Evolutionary conservation across 768 basidiomycete genomes (phyloP).

Genomic region (Holtermanniella nyarrowii): DNA sequence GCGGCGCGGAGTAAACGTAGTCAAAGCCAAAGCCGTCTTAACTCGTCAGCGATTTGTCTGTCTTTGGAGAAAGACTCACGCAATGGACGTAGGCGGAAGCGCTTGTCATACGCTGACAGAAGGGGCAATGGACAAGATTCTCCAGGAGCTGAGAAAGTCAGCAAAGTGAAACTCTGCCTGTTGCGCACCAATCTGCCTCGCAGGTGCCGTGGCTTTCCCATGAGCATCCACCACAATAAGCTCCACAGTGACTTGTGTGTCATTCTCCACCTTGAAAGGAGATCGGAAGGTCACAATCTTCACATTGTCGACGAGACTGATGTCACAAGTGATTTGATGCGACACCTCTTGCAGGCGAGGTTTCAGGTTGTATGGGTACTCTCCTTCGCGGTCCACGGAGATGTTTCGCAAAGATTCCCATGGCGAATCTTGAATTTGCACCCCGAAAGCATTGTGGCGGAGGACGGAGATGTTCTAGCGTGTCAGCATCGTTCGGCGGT

Average conservation of each 20-base stretch:
- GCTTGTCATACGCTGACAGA: constrained; percentile 69
- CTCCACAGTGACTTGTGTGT: constrained; percentile 83
- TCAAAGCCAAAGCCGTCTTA: constrained; percentile 74
- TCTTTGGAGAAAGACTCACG: constrained; percentile 49
- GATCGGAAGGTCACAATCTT: constrained; percentile 91
- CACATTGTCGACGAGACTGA: constrained; percentile 79
- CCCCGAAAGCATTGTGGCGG: constrained; percentile 71
- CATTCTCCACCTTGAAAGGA: constrained; percentile 80
- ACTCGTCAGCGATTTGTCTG: constrained; percentile 1
- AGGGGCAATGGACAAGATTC: constrained; percentile 82
- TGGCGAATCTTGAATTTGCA: constrained; percentile 70
- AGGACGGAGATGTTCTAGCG: constrained; percentile 56
- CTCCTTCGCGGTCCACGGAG: constrained; percentile 88
- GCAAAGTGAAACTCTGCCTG: neutral
- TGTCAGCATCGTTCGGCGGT: neutral
- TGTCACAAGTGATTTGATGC: constrained; percentile 75
- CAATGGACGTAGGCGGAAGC: constrained; percentile 80
- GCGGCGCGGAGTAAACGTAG: constrained; percentile 78
- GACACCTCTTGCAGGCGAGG: constrained; percentile 63
- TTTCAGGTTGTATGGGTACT: constrained; percentile 75
- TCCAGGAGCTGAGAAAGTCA: constrained; percentile 54
- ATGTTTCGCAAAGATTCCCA: constrained; percentile 85
- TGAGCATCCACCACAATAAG: constrained; percentile 75
- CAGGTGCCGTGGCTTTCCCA: constrained; percentile 66
- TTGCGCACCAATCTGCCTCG: constrained; percentile 66